phyloP scores from a whole-genome alignment of 140 eudicot genomes.

The Senecio squalidus region DNA sequence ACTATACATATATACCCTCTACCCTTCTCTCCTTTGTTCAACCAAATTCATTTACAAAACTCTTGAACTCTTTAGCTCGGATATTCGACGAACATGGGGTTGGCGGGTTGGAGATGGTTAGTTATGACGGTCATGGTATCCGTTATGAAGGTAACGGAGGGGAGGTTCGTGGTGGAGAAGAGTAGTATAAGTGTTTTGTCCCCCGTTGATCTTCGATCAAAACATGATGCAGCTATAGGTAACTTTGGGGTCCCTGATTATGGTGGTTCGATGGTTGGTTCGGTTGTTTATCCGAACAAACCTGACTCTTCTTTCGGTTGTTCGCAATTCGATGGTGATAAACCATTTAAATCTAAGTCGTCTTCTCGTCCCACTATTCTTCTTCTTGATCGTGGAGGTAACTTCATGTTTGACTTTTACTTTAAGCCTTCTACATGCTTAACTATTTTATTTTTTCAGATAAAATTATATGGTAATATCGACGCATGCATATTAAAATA shows the following conservation, averaged over 20 bases:
- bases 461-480: too few species aligned
- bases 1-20: neutral
- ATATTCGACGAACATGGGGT: conserved; percentile 3
- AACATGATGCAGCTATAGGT: conserved; percentile 81
- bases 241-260: conserved; percentile 86
- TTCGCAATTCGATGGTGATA: conserved; percentile 47
- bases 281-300: conserved; percentile 53
- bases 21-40: neutral
- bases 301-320: conserved; percentile 48
- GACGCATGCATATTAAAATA: too few species aligned
- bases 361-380: conserved; percentile 68
- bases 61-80: neutral
- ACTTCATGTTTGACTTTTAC: conserved; percentile 14
- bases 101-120: neutral
- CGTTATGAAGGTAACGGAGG: conserved; percentile 27
- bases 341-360: conserved; percentile 68
- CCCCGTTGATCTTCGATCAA: conserved; percentile 44
- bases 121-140: neutral
- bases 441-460: neutral
- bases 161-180: conserved; percentile 78
- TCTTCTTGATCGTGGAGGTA: conserved; percentile 97
- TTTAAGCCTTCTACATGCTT: conserved; percentile 8
- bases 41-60: neutral
- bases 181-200: conserved; percentile 59
- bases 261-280: conserved; percentile 88